These are phyloP conservation scores for Phytophthora litchii DNA, from an alignment of 352 stramenopile genomes.

Conservation along the genomic window DNA sequence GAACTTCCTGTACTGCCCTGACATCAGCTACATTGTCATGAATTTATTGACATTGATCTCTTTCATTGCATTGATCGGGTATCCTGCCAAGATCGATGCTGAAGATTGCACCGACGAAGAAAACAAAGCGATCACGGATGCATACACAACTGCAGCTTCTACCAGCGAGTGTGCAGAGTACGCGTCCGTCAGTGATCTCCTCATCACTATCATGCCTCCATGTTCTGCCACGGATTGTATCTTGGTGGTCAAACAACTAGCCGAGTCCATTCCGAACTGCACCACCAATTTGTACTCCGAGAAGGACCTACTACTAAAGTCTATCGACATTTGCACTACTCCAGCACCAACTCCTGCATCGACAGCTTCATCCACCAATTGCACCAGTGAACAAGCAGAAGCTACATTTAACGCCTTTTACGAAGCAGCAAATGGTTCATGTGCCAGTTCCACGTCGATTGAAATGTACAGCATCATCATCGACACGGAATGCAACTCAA, in stretches of 20 bases:
- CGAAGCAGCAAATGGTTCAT: conserved; percentile 10
- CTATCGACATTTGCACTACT: conserved; percentile 24
- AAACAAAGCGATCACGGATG: conserved; percentile 14
- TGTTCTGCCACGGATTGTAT: conserved; percentile 29
- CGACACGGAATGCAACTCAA: conserved; percentile 35
- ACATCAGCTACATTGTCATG: neutral
- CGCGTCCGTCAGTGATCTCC: conserved; percentile 12
- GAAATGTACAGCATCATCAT: conserved; percentile 36
- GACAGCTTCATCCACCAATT: conserved; percentile 27
- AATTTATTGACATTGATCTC: neutral
- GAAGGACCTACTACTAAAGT: conserved; percentile 15
- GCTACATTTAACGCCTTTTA: conserved; percentile 20
- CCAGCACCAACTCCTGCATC: conserved; percentile 21
- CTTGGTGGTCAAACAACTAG: conserved; percentile 15
- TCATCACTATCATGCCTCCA: conserved; percentile 26
- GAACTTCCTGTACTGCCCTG: neutral
- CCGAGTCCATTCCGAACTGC: conserved; percentile 26
- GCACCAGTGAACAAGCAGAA: conserved; percentile 13
- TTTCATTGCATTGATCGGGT: neutral
- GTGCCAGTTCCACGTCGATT: conserved; percentile 24
- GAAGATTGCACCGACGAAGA: conserved; percentile 20
- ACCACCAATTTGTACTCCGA: conserved; percentile 9
- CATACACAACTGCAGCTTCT: conserved; percentile 11
- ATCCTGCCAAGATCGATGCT: neutral
- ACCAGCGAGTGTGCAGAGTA: conserved; percentile 20